Base-by-base conservation (phyloP, 2,329 filamentous ascomycete genomes). In the Dactylella cylindrospora region DNA sequence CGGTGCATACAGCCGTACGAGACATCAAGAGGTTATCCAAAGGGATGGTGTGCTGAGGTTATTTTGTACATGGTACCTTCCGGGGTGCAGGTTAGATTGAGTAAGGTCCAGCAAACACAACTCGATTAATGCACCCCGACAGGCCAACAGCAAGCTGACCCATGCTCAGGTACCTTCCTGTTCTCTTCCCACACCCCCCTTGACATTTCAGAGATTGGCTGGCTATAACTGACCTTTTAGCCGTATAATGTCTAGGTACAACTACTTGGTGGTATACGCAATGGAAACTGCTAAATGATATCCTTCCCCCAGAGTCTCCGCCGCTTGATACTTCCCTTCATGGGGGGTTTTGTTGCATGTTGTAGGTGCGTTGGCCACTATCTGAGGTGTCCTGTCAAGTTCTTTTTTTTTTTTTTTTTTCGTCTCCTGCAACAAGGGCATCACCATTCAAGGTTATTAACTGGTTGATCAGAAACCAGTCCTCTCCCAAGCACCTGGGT, bases 11-110 rank as follows among this genome's bases (percentile, higher is more conserved):
- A 57, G 25, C 52, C 52, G 52, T 35, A 50, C 36, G 44, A 43
- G n/a, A n/a, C n/a, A n/a, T n/a, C n/a, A n/a, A n/a, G n/a, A n/a
- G n/a, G n/a, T 33, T 5, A 15, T 53, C 36, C 47, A 46, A 53
- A 61, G 40, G 55, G 55, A 53, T 52, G 55, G 55, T 61, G 55
- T 61, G 55, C 55, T 61, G 47, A 53, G 47, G 41, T 53, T 47
- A 46, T 49, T 45, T 52, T 35, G 38, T n/a, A n/a, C n/a, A n/a
- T n/a, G n/a, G n/a, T n/a, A n/a, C n/a, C n/a, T n/a, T n/a, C 40
- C 44, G 29, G 39, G 50, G 46, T 41, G 47, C 47, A 49, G 55
- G 43, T 47, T 47, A 53, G 53, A 43, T 53, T 51, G 41, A n/a
- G 45, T 43, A 52, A 61, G 55, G 55, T 43, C 47, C 55, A 61